Evolutionary conservation across 805 yeast species (phyloP).

Genomic region (Wickerhamiella cacticola): DNA sequence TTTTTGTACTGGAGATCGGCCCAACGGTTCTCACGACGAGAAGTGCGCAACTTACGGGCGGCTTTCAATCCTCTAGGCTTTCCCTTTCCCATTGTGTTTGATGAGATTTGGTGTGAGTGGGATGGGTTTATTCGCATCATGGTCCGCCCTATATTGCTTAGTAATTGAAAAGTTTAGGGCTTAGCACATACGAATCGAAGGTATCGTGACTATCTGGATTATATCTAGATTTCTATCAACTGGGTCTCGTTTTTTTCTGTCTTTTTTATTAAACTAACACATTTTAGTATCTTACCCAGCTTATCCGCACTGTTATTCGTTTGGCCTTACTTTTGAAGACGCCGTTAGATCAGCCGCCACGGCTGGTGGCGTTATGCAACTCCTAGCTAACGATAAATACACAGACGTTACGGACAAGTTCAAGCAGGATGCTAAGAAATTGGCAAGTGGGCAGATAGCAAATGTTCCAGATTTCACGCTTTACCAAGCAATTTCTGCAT

Average conservation of each 20-base stretch:
- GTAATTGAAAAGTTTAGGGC: not conserved
- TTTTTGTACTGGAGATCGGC: conserved; percentile 97
- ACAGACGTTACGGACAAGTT: conserved; percentile 24
- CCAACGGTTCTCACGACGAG: conserved; percentile 99
- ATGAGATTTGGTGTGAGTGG: conserved; percentile 11
- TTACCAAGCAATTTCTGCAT: conserved; percentile 76
- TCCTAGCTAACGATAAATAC: conserved; percentile 2
- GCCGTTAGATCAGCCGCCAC: not conserved
- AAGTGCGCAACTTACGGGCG: conserved; percentile 99
- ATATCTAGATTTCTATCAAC: too few relatives aligned
- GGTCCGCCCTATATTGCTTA: not conserved
- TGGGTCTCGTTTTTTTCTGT: too few relatives aligned
- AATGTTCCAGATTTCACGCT: conserved; percentile 51
- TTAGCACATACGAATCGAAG: too few relatives aligned
- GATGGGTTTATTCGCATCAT: not conserved
- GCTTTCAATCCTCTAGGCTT: conserved; percentile 99
- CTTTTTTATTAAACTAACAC: too few relatives aligned
- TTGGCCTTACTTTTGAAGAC: not conserved
- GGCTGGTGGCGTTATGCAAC: not conserved
- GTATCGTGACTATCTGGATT: too few relatives aligned
- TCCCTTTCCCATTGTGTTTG: conserved; percentile 88
- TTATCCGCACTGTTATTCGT: too few relatives aligned
- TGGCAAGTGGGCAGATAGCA: conserved; percentile 45
- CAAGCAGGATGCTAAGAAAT: conserved; percentile 15
- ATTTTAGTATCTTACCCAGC: too few relatives aligned